Evolutionary conservation across 1,139 yeast genomes (phyloP).

Genomic region (Saccharomycopsis hybrid): DNA sequence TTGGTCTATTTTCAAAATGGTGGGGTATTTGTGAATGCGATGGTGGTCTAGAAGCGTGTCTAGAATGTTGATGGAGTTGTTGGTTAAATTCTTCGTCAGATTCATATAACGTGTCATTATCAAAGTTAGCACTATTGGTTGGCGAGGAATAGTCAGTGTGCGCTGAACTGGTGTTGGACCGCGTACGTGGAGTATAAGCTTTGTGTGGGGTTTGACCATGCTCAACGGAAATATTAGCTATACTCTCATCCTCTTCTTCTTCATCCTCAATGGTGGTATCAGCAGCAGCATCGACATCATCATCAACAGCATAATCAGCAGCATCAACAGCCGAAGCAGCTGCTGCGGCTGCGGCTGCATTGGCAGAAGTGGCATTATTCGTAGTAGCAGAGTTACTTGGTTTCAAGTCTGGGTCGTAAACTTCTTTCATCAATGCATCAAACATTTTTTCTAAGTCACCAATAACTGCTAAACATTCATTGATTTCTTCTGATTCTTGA

Average conservation of each 20-base stretch:
- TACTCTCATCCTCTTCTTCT: not conserved
- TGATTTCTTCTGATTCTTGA: slow-evolving; percentile 44
- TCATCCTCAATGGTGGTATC: not conserved
- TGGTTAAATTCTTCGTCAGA: slow-evolving; percentile 9
- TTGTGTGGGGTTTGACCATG: too few species aligned
- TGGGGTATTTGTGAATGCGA: too few species aligned
- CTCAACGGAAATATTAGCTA: too few species aligned
- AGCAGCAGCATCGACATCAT: not conserved
- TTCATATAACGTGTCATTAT: slow-evolving; percentile 20
- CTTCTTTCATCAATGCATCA: slow-evolving; percentile 31
- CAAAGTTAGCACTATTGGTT: slow-evolving; percentile 11
- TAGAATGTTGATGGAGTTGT: not conserved
- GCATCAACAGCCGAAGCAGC: not conserved
- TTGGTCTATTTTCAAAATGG: not conserved
- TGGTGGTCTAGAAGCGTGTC: not conserved
- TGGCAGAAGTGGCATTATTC: not conserved
- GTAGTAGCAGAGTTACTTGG: not conserved
- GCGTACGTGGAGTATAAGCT: too few species aligned
- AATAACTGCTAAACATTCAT: slow-evolving; percentile 55
- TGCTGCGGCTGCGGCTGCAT: not conserved
- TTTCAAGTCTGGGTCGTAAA: slow-evolving; percentile 17
- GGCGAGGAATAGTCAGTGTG: slow-evolving; percentile 5
- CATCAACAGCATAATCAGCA: not conserved
- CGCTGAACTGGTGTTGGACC: not conserved
- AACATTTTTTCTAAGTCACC: slow-evolving; percentile 60